Evolutionary conservation across 1,284 basidiomycete species (phyloP).

Genomic region (Ganoderma sinense): DNA sequence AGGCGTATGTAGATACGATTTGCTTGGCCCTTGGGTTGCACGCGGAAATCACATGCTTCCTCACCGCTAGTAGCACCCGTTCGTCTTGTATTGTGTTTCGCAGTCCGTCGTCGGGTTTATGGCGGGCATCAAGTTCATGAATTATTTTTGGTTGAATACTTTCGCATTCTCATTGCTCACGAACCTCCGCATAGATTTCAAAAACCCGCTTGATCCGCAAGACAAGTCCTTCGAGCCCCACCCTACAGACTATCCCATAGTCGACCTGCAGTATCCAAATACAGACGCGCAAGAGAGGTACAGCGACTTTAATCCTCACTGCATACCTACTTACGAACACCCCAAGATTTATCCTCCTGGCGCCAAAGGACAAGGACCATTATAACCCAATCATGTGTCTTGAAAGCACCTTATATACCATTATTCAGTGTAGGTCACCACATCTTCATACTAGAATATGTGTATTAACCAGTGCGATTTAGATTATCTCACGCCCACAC

Average conservation of each 20-base stretch:
- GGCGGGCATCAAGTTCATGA: not conserved
- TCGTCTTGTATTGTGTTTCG: not conserved
- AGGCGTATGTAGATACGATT: not conserved
- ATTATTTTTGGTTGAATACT: not conserved
- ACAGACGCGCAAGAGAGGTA: conserved; percentile 67
- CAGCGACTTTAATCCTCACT: conserved; percentile 1
- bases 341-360: conserved; percentile 72
- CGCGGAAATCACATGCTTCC: not conserved
- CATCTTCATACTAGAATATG: not conserved
- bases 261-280: conserved; percentile 79
- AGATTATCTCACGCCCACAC: conserved; percentile 74
- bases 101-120: no score
- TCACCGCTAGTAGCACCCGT: not conserved
- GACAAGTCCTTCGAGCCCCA: conserved; percentile 68
- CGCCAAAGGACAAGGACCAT: conserved; percentile 80
- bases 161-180: not conserved
- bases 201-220: conserved; percentile 61
- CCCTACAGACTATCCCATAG: conserved; percentile 62
- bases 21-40: not conserved
- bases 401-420: conserved; percentile 69
- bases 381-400: conserved; percentile 82
- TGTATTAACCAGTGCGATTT: conserved; percentile 28
- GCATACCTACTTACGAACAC: conserved; percentile 4
- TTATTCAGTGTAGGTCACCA: conserved; percentile 64
- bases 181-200: conserved; percentile 59